Evolutionary conservation across 2,329 filamentous ascomycete genomes (phyloP).

Genomic region (Penicillium sp.): DNA sequence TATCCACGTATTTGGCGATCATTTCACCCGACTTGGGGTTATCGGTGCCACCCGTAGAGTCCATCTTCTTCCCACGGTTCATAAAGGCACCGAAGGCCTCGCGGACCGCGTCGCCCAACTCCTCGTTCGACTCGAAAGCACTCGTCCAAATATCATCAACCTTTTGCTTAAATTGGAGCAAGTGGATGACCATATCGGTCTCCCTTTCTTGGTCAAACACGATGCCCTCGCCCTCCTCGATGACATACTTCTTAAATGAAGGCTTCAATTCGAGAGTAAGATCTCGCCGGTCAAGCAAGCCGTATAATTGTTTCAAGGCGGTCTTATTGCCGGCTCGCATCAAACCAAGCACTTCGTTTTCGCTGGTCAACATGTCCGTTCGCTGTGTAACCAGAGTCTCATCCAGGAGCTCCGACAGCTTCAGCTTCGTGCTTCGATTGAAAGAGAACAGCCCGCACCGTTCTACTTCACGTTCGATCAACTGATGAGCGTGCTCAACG

Average conservation of each 20-base stretch:
- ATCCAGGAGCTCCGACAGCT: conserved; percentile 71
- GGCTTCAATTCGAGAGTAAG: conserved; percentile 67
- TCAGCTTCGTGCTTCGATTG: conserved; percentile 76
- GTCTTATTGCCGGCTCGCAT: conserved; percentile 67
- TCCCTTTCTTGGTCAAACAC: conserved; percentile 75
- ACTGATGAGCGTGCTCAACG: conserved; percentile 63
- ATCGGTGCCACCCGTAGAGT: conserved; percentile 70
- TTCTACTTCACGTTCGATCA: conserved; percentile 69
- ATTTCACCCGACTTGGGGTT: conserved; percentile 96
- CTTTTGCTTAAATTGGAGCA: conserved; percentile 76
- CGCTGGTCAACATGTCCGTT: conserved; percentile 63
- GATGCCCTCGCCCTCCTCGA: conserved; percentile 69
- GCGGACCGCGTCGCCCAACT: conserved; percentile 72
- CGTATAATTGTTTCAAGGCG: conserved; percentile 73
- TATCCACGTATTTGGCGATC: conserved; percentile 96
- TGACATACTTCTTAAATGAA: conserved; percentile 78
- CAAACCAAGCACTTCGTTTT: conserved; percentile 67
- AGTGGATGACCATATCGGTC: conserved; percentile 79
- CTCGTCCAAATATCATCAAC: conserved; percentile 74
- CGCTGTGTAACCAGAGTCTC: conserved; percentile 67
- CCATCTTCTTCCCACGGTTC: conserved; percentile 75
- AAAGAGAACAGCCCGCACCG: conserved; percentile 79
- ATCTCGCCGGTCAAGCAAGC: conserved; percentile 67
- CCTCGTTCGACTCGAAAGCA: conserved; percentile 74
- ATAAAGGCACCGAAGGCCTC: conserved; percentile 88